Base-by-base conservation (phyloP, 148 eudicot genomes). In the Heliosperma pusillum region DNA sequence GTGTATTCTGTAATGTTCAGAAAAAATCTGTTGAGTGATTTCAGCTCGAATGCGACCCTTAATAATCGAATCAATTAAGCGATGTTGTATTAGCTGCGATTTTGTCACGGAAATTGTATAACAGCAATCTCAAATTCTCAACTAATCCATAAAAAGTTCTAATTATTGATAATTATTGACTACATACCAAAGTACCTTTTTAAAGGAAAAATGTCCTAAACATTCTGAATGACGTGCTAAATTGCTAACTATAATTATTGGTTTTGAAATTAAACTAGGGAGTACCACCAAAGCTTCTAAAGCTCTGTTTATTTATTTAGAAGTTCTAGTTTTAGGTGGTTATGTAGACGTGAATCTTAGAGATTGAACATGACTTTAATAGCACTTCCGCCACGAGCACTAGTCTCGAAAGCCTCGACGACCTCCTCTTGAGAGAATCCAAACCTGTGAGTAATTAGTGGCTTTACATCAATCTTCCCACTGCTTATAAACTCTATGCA, bases 381-480 rank as follows among this genome's bases (percentile, higher is more conserved):
- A 68, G 91, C 94, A 27, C 72, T 80, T 17, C 94, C 90, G n/a
- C 94, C 91, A 3, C 70, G 77, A 77, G 91, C 91, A 78, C 94
- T 88, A 9, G 94, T 90, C 36, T 88, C 87, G 40, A 90, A 88
- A 40, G 91, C 91, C 75, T 83, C 80, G 59, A 82, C 85, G 4
- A 90, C 87, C 9, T 84, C 86, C 75, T 88, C 80, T 78, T 88
- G 88, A 47, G 82, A 72, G 73, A 90, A 88, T 27, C 80, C 79
- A n/a, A 81, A 89, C 78, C 93, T 70, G 79, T 89, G 91, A 1
- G 93, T 87, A 36, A 90, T 88, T 10, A 89, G 81, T 2, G 91
- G 89, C 77, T 88, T 90, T 75, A 90, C 89, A 52, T 90, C 86
- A 8, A 90, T 88, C 82, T 88, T 88, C 9, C 94, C 94, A 20